A percentile compares a stretch with the other conserved stretches of the same genome.
Conservation (phyloP, 2,329 filamentous ascomycete species). For the Pseudogymnoascus verrucosus region DNA sequence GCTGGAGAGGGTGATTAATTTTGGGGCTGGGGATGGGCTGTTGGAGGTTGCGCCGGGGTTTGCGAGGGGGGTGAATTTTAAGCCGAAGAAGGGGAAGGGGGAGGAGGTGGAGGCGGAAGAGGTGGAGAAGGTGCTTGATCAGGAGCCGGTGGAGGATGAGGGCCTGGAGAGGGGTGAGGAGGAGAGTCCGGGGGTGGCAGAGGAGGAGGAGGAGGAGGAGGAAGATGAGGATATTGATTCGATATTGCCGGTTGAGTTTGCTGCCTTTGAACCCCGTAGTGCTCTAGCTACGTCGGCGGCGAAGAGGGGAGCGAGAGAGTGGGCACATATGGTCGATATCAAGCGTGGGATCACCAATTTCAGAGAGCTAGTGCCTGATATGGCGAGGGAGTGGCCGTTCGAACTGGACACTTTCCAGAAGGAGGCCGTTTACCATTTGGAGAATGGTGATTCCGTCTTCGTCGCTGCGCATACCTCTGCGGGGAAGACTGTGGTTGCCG, state of each 20-base stretch:
- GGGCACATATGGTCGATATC: slow-evolving; percentile 98
- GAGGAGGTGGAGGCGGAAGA: slow-evolving; percentile 59
- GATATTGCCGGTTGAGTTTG: slow-evolving; percentile 85
- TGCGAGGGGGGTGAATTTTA: slow-evolving; percentile 67
- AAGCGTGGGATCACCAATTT: slow-evolving; percentile 93
- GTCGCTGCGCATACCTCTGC: slow-evolving; percentile 96
- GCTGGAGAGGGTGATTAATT: slow-evolving; percentile 79
- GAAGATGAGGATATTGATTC: slow-evolving; percentile 68
- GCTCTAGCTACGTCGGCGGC: slow-evolving; percentile 62
- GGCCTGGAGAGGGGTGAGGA: slow-evolving; percentile 28
- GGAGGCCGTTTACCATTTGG: slow-evolving; percentile 94
- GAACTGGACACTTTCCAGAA: slow-evolving; percentile 98
- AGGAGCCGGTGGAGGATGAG: slow-evolving; percentile 32
- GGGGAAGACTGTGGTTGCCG: slow-evolving; percentile 95
- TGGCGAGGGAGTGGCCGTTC: slow-evolving; percentile 94
- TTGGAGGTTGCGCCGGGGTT: slow-evolving; percentile 79
- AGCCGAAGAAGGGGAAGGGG: slow-evolving; percentile 47
- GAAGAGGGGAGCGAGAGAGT: slow-evolving; percentile 73
- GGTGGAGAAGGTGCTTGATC: slow-evolving; percentile 55
- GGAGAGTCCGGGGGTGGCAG: slow-evolving; percentile 25
- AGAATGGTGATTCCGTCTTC: slow-evolving; percentile 94
- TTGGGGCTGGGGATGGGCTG: slow-evolving; percentile 68
- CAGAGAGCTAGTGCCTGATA: slow-evolving; percentile 83
- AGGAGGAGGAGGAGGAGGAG: slow-evolving; percentile 32
- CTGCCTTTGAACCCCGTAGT: slow-evolving; percentile 78